A percentile compares a stretch with the other conserved stretches of the same genome.
These are phyloP conservation scores for Circinella umbellata DNA, from an alignment of 371 early-diverging fungal genomes.

Conservation along the genomic window DNA sequence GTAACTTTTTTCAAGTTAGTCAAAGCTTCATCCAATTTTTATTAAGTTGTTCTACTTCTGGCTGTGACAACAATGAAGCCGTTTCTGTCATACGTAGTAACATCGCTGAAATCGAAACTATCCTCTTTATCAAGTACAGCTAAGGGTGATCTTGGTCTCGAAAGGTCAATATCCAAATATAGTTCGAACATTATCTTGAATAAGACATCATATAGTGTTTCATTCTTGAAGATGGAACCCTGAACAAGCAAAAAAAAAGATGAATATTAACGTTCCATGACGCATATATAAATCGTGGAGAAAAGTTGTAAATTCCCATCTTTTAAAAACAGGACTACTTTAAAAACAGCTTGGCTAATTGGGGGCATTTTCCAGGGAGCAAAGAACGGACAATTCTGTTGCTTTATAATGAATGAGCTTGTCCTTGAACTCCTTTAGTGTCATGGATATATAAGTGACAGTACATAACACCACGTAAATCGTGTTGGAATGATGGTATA, in stretches of 20 bases:
- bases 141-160: background rate
- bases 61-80: background rate
- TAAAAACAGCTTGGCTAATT: background rate
- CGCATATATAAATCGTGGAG: no score
- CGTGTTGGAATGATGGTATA: slow-evolving; percentile 12
- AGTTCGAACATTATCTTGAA: background rate
- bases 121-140: background rate
- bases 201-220: background rate
- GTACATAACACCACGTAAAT: no score
- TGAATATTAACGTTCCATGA: background rate
- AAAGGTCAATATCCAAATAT: background rate
- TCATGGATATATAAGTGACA: slow-evolving; percentile 1
- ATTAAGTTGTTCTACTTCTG: background rate
- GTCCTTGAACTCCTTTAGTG: background rate
- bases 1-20: background rate
- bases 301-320: background rate
- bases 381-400: background rate
- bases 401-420: slow-evolving; percentile 7
- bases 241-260: background rate
- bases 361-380: background rate
- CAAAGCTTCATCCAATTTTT: background rate
- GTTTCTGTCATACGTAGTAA: background rate
- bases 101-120: slow-evolving; percentile 9
- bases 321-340: background rate
- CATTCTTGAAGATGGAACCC: background rate